Percentiles rank a stretch among this genome's conserved stretches.
These are phyloP conservation scores for Sextonia rubra DNA, from an alignment of 164 flowering plant species.

Conservation along the genomic window DNA sequence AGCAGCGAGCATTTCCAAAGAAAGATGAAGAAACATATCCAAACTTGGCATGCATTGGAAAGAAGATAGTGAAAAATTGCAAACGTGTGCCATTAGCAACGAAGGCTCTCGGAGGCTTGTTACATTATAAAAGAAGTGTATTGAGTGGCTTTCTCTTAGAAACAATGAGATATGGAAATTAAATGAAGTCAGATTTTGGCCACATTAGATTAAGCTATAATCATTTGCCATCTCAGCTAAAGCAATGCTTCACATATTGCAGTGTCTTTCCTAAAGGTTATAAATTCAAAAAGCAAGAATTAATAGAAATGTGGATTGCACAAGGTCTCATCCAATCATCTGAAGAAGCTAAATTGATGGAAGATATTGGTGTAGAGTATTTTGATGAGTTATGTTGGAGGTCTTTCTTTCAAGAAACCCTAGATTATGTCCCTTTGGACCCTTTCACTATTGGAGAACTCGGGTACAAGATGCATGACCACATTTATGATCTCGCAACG, in stretches of 20 bases:
- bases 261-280: conserved; percentile 12
- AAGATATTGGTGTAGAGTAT: not conserved
- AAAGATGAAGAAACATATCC: not conserved
- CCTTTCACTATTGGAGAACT: too few relatives aligned
- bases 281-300: not conserved
- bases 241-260: conserved; percentile 17
- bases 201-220: not conserved
- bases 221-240: conserved; percentile 10
- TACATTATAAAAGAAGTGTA: conserved; percentile 1
- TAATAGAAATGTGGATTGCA: conserved; percentile 18
- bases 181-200: not conserved
- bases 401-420: not conserved
- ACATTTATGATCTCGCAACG: conserved; percentile 1
- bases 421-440: too few relatives aligned
- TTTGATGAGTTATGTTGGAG: not conserved
- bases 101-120: conserved; percentile 11
- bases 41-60: conserved; percentile 5
- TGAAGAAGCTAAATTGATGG: not conserved
- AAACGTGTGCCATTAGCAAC: conserved; percentile 16
- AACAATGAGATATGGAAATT: not conserved
- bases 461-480: not conserved
- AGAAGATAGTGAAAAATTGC: conserved; percentile 13
- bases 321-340: not conserved
- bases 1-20: not conserved
- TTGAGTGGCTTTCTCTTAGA: conserved; percentile 1